Conservation (phyloP, 352 stramenopile genomes). For the Phytophthora meadii region DNA sequence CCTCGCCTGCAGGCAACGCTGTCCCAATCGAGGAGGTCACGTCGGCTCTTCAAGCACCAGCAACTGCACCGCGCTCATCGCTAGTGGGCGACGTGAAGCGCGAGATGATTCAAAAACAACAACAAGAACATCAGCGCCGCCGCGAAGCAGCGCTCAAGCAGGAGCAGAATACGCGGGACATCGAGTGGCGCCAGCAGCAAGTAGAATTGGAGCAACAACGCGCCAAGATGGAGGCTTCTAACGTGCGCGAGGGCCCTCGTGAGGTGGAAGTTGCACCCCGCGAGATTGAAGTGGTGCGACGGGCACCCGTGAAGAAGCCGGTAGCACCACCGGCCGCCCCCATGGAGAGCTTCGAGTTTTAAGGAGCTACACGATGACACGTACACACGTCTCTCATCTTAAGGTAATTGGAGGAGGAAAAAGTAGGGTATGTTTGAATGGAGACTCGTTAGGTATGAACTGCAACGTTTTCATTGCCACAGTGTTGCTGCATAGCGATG, state of each 20-base stretch:
- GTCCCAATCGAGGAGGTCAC: constrained; percentile 20
- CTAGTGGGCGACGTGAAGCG: constrained; percentile 73
- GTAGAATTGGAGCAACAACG: constrained; percentile 42
- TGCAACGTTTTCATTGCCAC: neutral
- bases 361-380: constrained; percentile 27
- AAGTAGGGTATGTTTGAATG: constrained; percentile 37
- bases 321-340: constrained; percentile 20
- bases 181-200: constrained; percentile 38
- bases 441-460: constrained; percentile 34
- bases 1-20: constrained; percentile 16
- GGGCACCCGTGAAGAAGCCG: constrained; percentile 42
- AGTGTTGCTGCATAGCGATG: constrained; percentile 16
- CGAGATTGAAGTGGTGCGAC: constrained; percentile 54
- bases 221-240: constrained; percentile 27
- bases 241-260: constrained; percentile 25
- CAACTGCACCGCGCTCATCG: constrained; percentile 53
- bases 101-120: constrained; percentile 71
- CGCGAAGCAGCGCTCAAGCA: constrained; percentile 67
- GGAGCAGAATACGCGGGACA: constrained; percentile 42
- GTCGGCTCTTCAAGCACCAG: constrained; percentile 9
- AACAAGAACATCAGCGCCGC: constrained; percentile 65
- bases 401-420: constrained; percentile 28
- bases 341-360: constrained; percentile 56
- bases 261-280: constrained; percentile 46
- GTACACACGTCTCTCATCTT: constrained; percentile 22